Base-by-base conservation (phyloP, 768 basidiomycete species). In the Agrocybe pediades region DNA sequence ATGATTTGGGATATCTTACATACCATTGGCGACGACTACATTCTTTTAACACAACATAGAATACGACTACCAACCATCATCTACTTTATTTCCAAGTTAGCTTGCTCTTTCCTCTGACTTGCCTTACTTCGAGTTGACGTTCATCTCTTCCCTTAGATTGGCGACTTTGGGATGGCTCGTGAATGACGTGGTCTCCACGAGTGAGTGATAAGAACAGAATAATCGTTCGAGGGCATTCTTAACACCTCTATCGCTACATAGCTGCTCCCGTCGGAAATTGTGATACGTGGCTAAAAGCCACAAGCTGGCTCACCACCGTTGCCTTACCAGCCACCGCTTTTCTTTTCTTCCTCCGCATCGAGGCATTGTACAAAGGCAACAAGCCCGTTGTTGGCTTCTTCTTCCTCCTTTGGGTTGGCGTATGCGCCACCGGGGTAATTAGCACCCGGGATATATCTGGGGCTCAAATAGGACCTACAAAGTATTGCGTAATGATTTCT, bases 291-390 rank as follows among this genome's bases (percentile, higher is more conserved):
- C 24, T 23, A 15, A 49, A 49, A 29, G n/a, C 44, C 21, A 2
- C 17, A 1, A 24, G 47, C 6, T 45, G 21, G 39, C 8, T 55
- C 13, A 21, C 3, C 30, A 23, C 24, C 16, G 29, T 55, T 27
- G 39, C 46, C 8, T 27, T 49, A 9, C 54, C 48, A 15, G 36
- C 54, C 8, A 50, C 54, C 0, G 11, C 42, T 9, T 50, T 59
- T 16, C 45, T 59, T 20, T 53, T 59, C 47, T 59, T 44, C 27
- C 51, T 56, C 43, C 54, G 58, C 24, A 46, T 59, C 17, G 25
- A 42, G 7, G 58, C 58, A 20, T 26, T 59, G 25, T 59, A 56
- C 29, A 25, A 23, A 5, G 20, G 39, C 16, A 42, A 59, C 19
- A 49, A 23, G 26, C 26, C 25, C 27, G 45, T 55, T 13, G 21